Evolutionary conservation across 2,329 filamentous ascomycete species (phyloP), one percentile per base, ranked within the genome.

Genomic region (Escovopsis sp.): DNA sequence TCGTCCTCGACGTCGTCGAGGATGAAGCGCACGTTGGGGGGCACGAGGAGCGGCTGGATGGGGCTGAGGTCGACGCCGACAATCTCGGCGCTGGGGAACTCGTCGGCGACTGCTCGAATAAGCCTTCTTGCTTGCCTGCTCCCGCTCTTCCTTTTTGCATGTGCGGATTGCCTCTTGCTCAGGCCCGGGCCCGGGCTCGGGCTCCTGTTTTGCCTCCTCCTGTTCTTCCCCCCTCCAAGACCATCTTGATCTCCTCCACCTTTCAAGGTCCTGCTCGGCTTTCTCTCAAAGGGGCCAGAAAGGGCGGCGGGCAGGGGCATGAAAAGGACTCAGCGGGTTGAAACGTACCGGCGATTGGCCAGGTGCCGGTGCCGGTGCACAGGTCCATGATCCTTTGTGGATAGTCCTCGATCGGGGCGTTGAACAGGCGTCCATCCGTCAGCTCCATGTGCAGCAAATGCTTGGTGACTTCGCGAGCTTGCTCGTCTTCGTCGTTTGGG

Each of bases 281-380:
- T 4, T 23, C 23, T 23, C 23, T 23, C 23, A 23, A 23, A 23
- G 23, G 23, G 23, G 23, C 23, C 2, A 23, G 23, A 23, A 23
- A 23, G 23, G 23, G 15, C n/a, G 7, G 15, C 8, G 35, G 18
- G 38, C 36, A 30, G 33, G 12, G 12, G 12, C 6, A 3, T 6
- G n/a, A 12, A 6, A 26, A 6, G 1, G 36, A 10, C 12, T 28
- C 8, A 19, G 19, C 12, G 19, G 9, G 32, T 15, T 15, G 23
- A 23, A n/a, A 45, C 51, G 40, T 33, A 57, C 54, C 53, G 39
- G 59, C 59, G 28, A 73, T 64, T 1, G 69, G 66, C 67, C 69
- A 72, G 2, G 47, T 49, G 51, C 45, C 48, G 18, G 44, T 44
- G 1, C 38, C 59, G 51, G 45, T 56, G 62, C 65, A 66, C 26